Conservation (phyloP, 106 monocot species). For the Iris macrosiphon region DNA sequence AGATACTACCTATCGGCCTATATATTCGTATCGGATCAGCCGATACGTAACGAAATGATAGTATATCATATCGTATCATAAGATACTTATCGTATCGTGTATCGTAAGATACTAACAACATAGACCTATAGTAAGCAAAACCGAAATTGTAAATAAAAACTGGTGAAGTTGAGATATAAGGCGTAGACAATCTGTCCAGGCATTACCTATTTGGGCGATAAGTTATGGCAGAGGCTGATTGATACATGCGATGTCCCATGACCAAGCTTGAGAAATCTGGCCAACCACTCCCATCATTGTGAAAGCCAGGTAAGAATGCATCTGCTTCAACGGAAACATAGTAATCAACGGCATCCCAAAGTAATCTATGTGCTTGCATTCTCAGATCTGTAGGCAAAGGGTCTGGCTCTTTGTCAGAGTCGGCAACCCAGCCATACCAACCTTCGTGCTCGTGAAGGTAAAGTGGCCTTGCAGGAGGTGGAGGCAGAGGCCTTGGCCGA, state of each 20-base stretch:
- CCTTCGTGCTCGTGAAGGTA: constrained; percentile 76
- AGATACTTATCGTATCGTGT: too few relatives aligned
- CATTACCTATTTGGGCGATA: constrained; percentile 81
- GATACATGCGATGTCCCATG: constrained; percentile 84
- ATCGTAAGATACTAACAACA: too few relatives aligned
- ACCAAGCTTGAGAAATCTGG: constrained; percentile 85
- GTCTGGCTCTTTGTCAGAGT: constrained; percentile 56
- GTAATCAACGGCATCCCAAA: constrained; percentile 96
- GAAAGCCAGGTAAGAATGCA: constrained; percentile 85
- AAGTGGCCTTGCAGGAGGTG: constrained; percentile 74
- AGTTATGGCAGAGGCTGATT: constrained; percentile 46
- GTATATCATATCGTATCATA: too few relatives aligned
- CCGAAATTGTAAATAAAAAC: too few relatives aligned
- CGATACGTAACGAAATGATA: too few relatives aligned
- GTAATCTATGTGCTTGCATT: constrained; percentile 57
- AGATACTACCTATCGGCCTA: too few relatives aligned
- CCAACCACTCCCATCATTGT: constrained; percentile 61
- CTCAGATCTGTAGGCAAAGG: constrained; percentile 50
- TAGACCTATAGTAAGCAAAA: too few relatives aligned
- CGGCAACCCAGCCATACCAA: constrained; percentile 90
- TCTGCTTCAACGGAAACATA: constrained; percentile 83
- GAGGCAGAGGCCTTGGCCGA: constrained; percentile 76
- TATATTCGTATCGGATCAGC: too few relatives aligned
- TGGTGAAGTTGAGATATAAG: too few relatives aligned
- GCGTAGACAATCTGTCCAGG: too few relatives aligned